These are phyloP conservation scores for Parathielavia appendiculata DNA, from an alignment of 495 filamentous ascomycete species.

Conservation along the genomic window DNA sequence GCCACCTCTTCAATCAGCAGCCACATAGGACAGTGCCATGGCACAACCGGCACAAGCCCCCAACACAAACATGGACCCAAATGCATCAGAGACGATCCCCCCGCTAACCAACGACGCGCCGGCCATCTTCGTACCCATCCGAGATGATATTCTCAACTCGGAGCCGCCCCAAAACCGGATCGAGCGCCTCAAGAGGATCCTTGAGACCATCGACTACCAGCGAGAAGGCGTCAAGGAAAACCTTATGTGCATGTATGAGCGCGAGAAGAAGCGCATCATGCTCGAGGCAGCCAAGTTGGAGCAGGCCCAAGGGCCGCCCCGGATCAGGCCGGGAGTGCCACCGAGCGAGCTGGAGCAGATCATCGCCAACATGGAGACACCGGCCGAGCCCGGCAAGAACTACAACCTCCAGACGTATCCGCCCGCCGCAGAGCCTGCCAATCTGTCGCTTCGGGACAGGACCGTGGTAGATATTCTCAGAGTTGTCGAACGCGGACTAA, in stretches of 20 bases:
- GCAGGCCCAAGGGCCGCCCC: slow-evolving; percentile 51
- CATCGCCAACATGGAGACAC: slow-evolving; percentile 28
- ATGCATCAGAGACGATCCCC: slow-evolving; percentile 31
- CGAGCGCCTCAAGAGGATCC: slow-evolving; percentile 31
- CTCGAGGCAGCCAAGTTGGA: slow-evolving; percentile 52
- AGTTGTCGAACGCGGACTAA: slow-evolving; percentile 19
- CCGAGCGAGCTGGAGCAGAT: slow-evolving; percentile 25
- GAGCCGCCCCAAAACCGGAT: slow-evolving; percentile 27
- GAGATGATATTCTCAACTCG: slow-evolving; percentile 29
- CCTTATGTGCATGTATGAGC: slow-evolving; percentile 39
- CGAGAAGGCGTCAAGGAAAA: slow-evolving; percentile 38
- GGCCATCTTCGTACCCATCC: slow-evolving; percentile 42
- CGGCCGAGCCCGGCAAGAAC: slow-evolving; percentile 17
- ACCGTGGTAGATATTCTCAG: slow-evolving; percentile 21
- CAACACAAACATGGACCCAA: slow-evolving; percentile 51
- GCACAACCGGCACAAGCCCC: slow-evolving; percentile 38
- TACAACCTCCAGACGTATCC: slow-evolving; percentile 23
- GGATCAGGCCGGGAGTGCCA: slow-evolving; percentile 9
- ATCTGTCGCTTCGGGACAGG: slow-evolving; percentile 20
- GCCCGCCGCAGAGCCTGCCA: slow-evolving; percentile 1
- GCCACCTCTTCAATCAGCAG: neutral
- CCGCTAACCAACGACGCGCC: slow-evolving; percentile 31
- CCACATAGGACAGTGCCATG: neutral
- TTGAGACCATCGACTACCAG: slow-evolving; percentile 41
- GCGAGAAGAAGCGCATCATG: slow-evolving; percentile 35